Base-by-base conservation (phyloP, 768 basidiomycete species). In the Rhizopogon roseolus region DNA sequence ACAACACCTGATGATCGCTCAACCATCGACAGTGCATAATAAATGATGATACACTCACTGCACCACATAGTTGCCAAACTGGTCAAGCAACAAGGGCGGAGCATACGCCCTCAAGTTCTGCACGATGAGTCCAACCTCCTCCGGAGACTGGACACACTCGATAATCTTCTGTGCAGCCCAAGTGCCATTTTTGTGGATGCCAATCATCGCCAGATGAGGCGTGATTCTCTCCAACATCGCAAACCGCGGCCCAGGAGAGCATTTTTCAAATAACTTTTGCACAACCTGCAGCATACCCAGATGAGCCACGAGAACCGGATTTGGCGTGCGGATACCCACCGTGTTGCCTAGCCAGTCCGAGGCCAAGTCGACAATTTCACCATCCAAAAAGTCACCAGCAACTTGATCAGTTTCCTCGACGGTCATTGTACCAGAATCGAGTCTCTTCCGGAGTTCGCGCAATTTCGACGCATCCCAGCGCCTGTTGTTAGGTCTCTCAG, bases 131-230 rank as follows among this genome's bases (percentile, higher is more conserved):
- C 77, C 78, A 52, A 94, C 81, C 68, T 99, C 97, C 52, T 97
- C 93, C 16, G 89, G 85, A 32, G 80, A 86, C 53, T 86, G 82
- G 41, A 94, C 90, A 57, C 93, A 96, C 72, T 98, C 94, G 54
- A 98, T 98, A 65, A 97, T 93, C 79, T 98, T 98, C 72, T 99
- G 97, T 3, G 95, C 95, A 3, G 96, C 96, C 97, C 97, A 98
- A 1, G 97, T 99, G 28, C 97, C 97, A 60, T 99, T 98, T 77
- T 98, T 98, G 78, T 99, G 97, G 53, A 96, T 94, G 27, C 97
- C 97, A 59, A 98, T 97, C 84, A 92, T 91, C 22, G 96, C 96
- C 39, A 99, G 76, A 67, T 96, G 90, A 45, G 97, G 97, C 4
- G 85, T 81, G 57, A 98, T 88, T 46, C 95, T 86, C 62, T 98